A percentile compares a stretch with the other conserved stretches of the same genome.
Conservation (phyloP, 495 filamentous ascomycete genomes). For the Trypethelium eluteriae region DNA sequence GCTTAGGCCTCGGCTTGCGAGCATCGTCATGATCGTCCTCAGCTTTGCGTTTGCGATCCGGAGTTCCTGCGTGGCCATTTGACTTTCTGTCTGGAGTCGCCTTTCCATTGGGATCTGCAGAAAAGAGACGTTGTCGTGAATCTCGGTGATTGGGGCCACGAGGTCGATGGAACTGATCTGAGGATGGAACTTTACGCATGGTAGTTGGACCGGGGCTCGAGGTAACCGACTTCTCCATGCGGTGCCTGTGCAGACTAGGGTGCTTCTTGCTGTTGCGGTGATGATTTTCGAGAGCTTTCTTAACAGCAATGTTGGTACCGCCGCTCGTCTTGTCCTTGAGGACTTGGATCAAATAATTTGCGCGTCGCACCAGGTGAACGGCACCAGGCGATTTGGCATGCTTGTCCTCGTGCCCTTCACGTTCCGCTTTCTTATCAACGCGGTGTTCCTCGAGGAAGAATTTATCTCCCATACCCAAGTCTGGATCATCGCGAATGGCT, state of each 20-base stretch:
- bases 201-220: conserved; percentile 23
- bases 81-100: background rate
- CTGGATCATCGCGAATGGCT: conserved; percentile 82
- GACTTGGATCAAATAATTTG: conserved; percentile 88
- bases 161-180: background rate
- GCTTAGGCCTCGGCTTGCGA: conserved; percentile 7
- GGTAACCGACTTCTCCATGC: conserved; percentile 25
- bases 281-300: conserved; percentile 77
- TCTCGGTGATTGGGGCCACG: background rate
- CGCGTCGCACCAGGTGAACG: conserved; percentile 89
- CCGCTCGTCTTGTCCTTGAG: conserved; percentile 68
- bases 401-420: conserved; percentile 56
- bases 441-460: conserved; percentile 96
- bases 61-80: background rate
- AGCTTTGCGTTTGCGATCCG: conserved; percentile 5
- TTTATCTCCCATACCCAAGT: conserved; percentile 80
- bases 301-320: conserved; percentile 58
- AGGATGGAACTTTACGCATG: conserved; percentile 20
- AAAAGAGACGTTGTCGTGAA: background rate
- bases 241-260: conserved; percentile 16
- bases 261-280: conserved; percentile 57
- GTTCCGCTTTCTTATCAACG: conserved; percentile 93
- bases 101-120: background rate
- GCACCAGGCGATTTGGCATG: conserved; percentile 86
- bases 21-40: background rate